Conservation (phyloP, 768 basidiomycete genomes). For the Coprinellus micaceus region DNA sequence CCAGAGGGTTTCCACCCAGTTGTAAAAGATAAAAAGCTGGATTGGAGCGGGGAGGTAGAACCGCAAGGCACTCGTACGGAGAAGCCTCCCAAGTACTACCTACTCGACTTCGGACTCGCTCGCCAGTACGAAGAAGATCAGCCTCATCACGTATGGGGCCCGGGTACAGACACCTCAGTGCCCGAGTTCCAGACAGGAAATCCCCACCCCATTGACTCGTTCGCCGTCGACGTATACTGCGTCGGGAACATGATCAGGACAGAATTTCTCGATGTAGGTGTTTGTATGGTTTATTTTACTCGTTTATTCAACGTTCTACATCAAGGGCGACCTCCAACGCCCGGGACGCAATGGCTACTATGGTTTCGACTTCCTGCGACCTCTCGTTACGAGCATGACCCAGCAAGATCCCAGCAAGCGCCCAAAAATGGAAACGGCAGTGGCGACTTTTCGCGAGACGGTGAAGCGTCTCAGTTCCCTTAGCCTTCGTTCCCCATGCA, state of each 20-base stretch:
- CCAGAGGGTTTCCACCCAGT: constrained; percentile 25
- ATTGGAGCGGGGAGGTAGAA: constrained; percentile 15
- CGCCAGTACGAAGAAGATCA: constrained; percentile 22
- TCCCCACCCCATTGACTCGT: constrained; percentile 29
- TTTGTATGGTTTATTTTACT: not conserved
- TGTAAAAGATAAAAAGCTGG: constrained; percentile 14
- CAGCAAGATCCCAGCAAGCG: constrained; percentile 31
- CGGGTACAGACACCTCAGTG: constrained; percentile 39
- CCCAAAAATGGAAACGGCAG: constrained; percentile 36
- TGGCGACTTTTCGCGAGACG: constrained; percentile 24
- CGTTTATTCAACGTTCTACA: not conserved
- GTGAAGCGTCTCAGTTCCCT: not conserved
- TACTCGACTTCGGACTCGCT: constrained; percentile 38
- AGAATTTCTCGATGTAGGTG: constrained; percentile 31
- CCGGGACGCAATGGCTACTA: not conserved
- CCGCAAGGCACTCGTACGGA: constrained; percentile 23
- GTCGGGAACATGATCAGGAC: constrained; percentile 34
- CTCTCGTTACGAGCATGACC: constrained; percentile 34
- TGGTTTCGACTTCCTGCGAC: constrained; percentile 29
- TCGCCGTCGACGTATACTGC: constrained; percentile 42
- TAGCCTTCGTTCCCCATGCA: not conserved
- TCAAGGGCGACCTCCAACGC: not conserved
- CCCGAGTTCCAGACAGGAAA: constrained; percentile 32
- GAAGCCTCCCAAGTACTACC: constrained; percentile 30
- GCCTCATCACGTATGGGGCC: constrained; percentile 19